Base-by-base conservation (phyloP, 352 stramenopile genomes). In the Phytophthora macrochlamydospora region DNA sequence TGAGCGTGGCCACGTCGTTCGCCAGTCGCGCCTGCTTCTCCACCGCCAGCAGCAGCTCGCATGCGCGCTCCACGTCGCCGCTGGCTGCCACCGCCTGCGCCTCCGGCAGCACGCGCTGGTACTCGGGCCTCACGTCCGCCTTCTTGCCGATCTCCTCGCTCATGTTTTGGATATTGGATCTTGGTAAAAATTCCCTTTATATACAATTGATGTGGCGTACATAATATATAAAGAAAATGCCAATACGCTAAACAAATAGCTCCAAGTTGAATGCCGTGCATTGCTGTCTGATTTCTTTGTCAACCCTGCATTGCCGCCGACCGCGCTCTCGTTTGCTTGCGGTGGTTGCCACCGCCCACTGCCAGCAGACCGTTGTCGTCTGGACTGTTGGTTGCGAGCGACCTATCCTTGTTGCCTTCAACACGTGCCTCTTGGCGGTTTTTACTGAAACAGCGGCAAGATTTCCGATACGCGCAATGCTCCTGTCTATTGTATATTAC, bases 1-100 rank as follows among this genome's bases (percentile, higher is more conserved):
- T 96, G 29, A 97, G 84, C 73, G 89, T 97, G 12, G 80, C 66
- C 70, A 95, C 83, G 75, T 94, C 87, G 60, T 92, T 94, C n/a
- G 85, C 79, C 24, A 93, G 71, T 5, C 85, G 85, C 57, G 83
- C 75, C 71, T 89, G 78, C 74, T 95, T 95, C 75, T 97, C 88
- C 55, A 98, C 62, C 18, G 75, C 81, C 56, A 98, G 71, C 46
- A 98, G 73, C 45, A 93, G 65, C 67, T 97, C 88, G 42, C 91
- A 82, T 4, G 76, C 92, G 7, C 87, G 89, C 50, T 87, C 85
- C 38, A 98, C 84, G 37, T 96, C 88, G 28, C 91, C 92, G 38
- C 70, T 75, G 29, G 79, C 77, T 1, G 86, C 86, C 30, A 89
- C 58, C 2, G 86, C 70, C 67, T 90, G 74, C 33, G 86, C 84